phyloP scores from a whole-genome alignment of 805 yeast species.

The Yueomyces sinensis region DNA sequence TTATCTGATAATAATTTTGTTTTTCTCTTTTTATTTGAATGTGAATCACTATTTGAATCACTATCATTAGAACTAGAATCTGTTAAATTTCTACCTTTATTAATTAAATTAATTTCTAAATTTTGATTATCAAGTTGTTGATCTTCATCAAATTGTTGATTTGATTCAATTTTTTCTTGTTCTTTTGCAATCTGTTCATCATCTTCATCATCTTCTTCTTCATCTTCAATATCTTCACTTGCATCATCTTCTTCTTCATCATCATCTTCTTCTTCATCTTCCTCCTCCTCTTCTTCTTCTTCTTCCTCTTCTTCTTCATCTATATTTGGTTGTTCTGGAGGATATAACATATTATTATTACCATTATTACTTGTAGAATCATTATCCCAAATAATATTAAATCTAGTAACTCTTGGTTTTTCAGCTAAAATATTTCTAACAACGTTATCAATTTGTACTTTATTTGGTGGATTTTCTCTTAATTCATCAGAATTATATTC shows the following conservation, averaged over 20 bases:
- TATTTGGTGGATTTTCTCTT: conserved; percentile 85
- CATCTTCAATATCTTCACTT: conserved; percentile 32
- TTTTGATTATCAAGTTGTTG: conserved; percentile 4
- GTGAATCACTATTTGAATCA: too few species aligned
- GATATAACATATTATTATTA: conserved; percentile 32
- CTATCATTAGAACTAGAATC: too few species aligned
- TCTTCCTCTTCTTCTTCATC: conserved; percentile 46
- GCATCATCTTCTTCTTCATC: conserved; percentile 31
- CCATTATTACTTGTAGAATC: conserved; percentile 52
- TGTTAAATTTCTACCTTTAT: background rate
- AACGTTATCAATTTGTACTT: conserved; percentile 87
- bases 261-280: conserved; percentile 34
- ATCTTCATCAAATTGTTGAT: conserved; percentile 12
- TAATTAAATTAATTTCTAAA: background rate
- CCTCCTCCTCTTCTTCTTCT: conserved; percentile 34
- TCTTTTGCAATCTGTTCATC: conserved; percentile 20
- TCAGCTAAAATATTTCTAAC: conserved; percentile 91
- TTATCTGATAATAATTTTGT: too few species aligned
- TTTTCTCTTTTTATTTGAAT: too few species aligned
- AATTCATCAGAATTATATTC: conserved; percentile 91
- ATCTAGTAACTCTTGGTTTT: conserved; percentile 93
- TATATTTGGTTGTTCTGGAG: conserved; percentile 63
- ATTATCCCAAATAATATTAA: conserved; percentile 94
- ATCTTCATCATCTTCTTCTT: conserved; percentile 25
- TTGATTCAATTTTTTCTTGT: conserved; percentile 21